Evolutionary conservation across 495 filamentous ascomycete species (phyloP).

Genomic region (Xylaria intraflava): DNA sequence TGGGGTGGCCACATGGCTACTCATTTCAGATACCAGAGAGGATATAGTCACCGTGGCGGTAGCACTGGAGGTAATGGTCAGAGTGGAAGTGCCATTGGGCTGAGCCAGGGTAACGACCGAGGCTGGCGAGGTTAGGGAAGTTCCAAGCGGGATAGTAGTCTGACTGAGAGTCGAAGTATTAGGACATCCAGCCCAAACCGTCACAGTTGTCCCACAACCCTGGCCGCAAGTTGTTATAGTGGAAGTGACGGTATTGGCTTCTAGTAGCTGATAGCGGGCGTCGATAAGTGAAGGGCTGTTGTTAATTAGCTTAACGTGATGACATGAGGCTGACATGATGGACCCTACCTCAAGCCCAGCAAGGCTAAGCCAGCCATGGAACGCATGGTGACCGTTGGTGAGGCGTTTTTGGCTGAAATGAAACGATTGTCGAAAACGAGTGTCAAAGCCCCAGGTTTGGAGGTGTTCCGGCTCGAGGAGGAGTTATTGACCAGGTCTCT

Average conservation of each 20-base stretch:
- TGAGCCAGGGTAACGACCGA: slow-evolving; percentile 10
- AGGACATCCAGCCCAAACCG: slow-evolving; percentile 20
- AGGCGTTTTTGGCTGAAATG: not conserved
- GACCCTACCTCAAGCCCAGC: slow-evolving; percentile 18
- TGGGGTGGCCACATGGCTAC: not conserved
- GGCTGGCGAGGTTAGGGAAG: slow-evolving; percentile 14
- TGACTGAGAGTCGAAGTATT: slow-evolving; percentile 3
- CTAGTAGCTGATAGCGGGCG: slow-evolving; percentile 14
- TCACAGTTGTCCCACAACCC: slow-evolving; percentile 21
- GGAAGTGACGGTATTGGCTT: slow-evolving; percentile 17
- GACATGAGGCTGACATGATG: not conserved
- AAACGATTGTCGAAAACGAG: slow-evolving; percentile 24
- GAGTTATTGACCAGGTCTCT: not conserved
- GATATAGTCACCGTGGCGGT: slow-evolving; percentile 7
- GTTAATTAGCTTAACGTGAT: slow-evolving; percentile 8
- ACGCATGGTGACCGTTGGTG: slow-evolving; percentile 15
- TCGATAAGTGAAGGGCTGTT: slow-evolving; percentile 13
- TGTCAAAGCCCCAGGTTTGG: slow-evolving; percentile 9
- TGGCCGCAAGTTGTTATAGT: slow-evolving; percentile 23
- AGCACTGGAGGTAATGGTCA: slow-evolving; percentile 7
- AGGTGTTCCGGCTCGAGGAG: not conserved
- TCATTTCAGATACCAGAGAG: not conserved
- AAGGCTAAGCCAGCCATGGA: slow-evolving; percentile 16
- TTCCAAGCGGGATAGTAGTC: not conserved
- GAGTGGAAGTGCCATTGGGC: slow-evolving; percentile 2